Evolutionary conservation across 2,329 filamentous ascomycete species (phyloP).

Genomic region (Aureobasidium mangrovei): DNA sequence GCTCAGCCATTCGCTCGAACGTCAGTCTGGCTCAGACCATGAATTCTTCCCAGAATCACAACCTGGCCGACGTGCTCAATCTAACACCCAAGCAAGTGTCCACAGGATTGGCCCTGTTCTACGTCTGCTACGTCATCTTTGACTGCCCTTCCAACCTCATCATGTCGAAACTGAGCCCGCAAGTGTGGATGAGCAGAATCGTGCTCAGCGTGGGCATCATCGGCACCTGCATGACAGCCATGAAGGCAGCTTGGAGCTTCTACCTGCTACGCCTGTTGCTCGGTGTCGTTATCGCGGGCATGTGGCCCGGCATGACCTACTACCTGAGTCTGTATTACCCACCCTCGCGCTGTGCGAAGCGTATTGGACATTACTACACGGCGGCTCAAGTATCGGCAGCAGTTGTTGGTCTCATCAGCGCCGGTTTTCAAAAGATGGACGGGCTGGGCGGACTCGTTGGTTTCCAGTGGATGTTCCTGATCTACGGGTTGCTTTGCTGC

Average conservation of each 20-base stretch:
- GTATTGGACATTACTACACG: slow-evolving; percentile 84
- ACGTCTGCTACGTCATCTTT: slow-evolving; percentile 85
- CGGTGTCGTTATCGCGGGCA: slow-evolving; percentile 79
- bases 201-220: slow-evolving; percentile 81
- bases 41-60: slow-evolving; percentile 63
- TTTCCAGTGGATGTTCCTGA: slow-evolving; percentile 86
- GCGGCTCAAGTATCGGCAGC: slow-evolving; percentile 82
- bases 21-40: slow-evolving; percentile 92
- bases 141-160: slow-evolving; percentile 81
- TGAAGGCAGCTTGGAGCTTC: slow-evolving; percentile 74
- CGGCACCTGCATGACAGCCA: slow-evolving; percentile 73
- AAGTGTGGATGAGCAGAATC: slow-evolving; percentile 87
- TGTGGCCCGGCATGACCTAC: slow-evolving; percentile 94
- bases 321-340: slow-evolving; percentile 90
- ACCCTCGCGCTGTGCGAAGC: slow-evolving; percentile 73
- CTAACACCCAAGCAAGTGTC: slow-evolving; percentile 70
- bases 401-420: slow-evolving; percentile 80
- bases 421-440: slow-evolving; percentile 88
- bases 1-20: slow-evolving; percentile 84
- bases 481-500: slow-evolving; percentile 71
- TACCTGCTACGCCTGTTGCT: slow-evolving; percentile 79
- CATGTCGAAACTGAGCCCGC: slow-evolving; percentile 77
- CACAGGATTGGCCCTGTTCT: slow-evolving; percentile 78
- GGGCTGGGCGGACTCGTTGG: slow-evolving; percentile 66
- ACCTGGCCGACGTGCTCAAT: slow-evolving; percentile 62